These are phyloP conservation scores for Lactarius deliciosus DNA, from an alignment of 768 basidiomycete species.

Conservation along the genomic window DNA sequence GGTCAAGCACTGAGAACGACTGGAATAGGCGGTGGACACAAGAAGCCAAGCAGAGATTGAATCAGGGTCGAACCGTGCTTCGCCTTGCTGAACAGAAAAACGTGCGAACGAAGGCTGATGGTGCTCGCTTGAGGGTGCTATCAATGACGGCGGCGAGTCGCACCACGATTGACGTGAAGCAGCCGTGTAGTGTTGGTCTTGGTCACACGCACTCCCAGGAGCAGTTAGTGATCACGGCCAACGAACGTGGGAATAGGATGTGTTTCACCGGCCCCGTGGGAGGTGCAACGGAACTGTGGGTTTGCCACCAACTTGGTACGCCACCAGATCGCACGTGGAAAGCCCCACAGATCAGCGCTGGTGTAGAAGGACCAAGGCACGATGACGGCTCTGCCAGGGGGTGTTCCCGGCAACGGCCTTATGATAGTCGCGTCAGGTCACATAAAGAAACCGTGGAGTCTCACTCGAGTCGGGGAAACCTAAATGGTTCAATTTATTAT, in stretches of 20 bases:
- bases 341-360: neutral
- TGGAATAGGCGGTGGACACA: conserved; percentile 10
- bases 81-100: conserved; percentile 2
- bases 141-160: neutral
- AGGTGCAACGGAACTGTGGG: neutral
- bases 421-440: too few relatives aligned
- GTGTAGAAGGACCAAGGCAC: neutral
- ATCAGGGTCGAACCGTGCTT: conserved; percentile 18
- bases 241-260: neutral
- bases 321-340: neutral
- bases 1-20: neutral
- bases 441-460: neutral
- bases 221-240: neutral
- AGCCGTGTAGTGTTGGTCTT: neutral
- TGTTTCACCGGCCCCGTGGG: neutral
- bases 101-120: neutral
- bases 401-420: too few relatives aligned
- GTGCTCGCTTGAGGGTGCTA: neutral
- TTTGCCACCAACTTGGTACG: neutral
- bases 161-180: too few relatives aligned
- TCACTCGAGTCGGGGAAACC: neutral
- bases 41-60: conserved; percentile 15
- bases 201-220: neutral
- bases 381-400: neutral
- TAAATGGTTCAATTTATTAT: neutral